phyloP scores from a whole-genome alignment of 2,329 filamentous ascomycete genomes.

The Cladosporium velox region DNA sequence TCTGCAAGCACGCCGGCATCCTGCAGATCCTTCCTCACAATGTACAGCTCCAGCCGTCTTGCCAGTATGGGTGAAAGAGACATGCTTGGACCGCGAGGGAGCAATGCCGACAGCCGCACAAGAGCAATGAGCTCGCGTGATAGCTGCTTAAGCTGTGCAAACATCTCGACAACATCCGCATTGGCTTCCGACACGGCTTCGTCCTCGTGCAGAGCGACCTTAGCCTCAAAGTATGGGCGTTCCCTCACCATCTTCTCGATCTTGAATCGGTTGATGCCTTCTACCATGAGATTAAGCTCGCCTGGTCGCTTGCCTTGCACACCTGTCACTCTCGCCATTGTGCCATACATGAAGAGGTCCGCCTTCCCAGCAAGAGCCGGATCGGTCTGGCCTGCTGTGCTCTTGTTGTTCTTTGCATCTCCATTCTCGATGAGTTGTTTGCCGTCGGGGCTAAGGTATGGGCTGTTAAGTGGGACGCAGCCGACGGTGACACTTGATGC shows the following conservation, averaged over 20 bases:
- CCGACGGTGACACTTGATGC: slow-evolving; percentile 74
- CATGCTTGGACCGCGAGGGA: slow-evolving; percentile 67
- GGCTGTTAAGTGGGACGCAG: slow-evolving; percentile 82
- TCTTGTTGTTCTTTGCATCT: slow-evolving; percentile 45
- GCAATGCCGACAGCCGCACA: slow-evolving; percentile 79
- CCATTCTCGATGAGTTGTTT: slow-evolving; percentile 72
- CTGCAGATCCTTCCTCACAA: slow-evolving; percentile 74
- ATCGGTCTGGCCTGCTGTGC: slow-evolving; percentile 59
- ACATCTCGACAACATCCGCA: slow-evolving; percentile 67
- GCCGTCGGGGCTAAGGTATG: slow-evolving; percentile 71
- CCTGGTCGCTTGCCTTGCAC: slow-evolving; percentile 51
- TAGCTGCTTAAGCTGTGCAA: slow-evolving; percentile 77
- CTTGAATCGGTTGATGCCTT: slow-evolving; percentile 76
- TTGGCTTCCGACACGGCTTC: slow-evolving; percentile 53
- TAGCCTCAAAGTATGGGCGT: slow-evolving; percentile 82
- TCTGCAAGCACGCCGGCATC: slow-evolving; percentile 88
- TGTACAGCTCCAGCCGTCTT: slow-evolving; percentile 82
- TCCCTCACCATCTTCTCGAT: slow-evolving; percentile 75
- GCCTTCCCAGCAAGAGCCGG: slow-evolving; percentile 46
- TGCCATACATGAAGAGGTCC: slow-evolving; percentile 82
- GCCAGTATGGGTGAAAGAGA: slow-evolving; percentile 82
- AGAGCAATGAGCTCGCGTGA: slow-evolving; percentile 85
- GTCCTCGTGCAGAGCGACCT: slow-evolving; percentile 71
- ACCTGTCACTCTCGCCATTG: slow-evolving; percentile 58
- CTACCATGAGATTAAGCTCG: slow-evolving; percentile 80